A percentile compares a stretch with the other conserved stretches of the same genome.
phyloP scores from a whole-genome alignment of 805 yeast species.

The Cyberlindnera nakhonratchasimensis region DNA sequence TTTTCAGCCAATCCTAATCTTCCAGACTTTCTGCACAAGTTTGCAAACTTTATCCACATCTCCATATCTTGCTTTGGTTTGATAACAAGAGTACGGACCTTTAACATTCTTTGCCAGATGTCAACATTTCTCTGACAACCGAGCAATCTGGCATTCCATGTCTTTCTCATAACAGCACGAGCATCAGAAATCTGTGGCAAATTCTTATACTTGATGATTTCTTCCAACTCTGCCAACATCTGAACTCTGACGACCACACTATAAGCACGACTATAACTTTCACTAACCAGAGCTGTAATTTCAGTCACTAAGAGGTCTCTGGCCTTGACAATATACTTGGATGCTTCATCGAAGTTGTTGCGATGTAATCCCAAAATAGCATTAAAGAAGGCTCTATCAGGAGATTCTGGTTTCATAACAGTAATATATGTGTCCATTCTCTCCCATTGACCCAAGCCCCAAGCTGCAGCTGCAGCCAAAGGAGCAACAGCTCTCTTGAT shows the following conservation, averaged over 20 bases:
- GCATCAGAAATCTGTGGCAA: constrained; percentile 81
- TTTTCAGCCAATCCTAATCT: constrained; percentile 90
- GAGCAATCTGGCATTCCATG: constrained; percentile 89
- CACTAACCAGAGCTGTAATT: constrained; percentile 89
- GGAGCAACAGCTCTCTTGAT: constrained; percentile 87
- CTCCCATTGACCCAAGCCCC: constrained; percentile 98
- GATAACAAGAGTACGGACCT: constrained; percentile 88
- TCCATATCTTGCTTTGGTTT: constrained; percentile 96
- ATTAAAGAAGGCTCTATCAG: constrained; percentile 92
- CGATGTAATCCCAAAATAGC: constrained; percentile 85
- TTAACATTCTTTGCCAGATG: constrained; percentile 96
- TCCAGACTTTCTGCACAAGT: constrained; percentile 90
- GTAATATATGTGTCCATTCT: constrained; percentile 86
- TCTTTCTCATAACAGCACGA: constrained; percentile 72
- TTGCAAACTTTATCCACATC: constrained; percentile 97
- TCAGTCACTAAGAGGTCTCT: constrained; percentile 90
- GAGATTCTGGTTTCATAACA: constrained; percentile 88
- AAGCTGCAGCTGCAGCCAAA: constrained; percentile 96
- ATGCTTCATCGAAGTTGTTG: constrained; percentile 79
- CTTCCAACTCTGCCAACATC: constrained; percentile 95
- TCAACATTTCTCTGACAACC: constrained; percentile 98
- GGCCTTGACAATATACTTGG: constrained; percentile 74
- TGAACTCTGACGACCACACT: constrained; percentile 96
- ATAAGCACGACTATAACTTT: constrained; percentile 94
- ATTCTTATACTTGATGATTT: constrained; percentile 83